Evolutionary conservation across 768 basidiomycete genomes (phyloP).

Genomic region (Mycena kentingensis): DNA sequence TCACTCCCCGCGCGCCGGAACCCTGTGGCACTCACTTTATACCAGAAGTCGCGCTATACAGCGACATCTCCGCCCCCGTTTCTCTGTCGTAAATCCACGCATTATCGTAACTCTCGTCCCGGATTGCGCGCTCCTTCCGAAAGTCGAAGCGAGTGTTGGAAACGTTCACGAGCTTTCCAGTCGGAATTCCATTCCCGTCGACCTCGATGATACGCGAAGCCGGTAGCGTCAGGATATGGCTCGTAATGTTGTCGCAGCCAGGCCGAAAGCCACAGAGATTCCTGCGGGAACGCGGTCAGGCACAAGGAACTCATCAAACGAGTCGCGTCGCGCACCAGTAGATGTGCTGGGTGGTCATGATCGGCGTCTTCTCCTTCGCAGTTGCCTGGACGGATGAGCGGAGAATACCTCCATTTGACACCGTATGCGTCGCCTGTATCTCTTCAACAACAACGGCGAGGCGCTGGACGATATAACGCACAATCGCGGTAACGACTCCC

Average conservation of each 20-base stretch:
- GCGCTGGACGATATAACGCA: conserved; percentile 22
- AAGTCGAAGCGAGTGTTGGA: conserved; percentile 47
- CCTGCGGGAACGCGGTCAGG: conserved; percentile 29
- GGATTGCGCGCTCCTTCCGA: conserved; percentile 33
- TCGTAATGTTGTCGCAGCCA: conserved; percentile 29
- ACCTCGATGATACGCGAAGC: conserved; percentile 36
- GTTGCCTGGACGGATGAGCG: conserved; percentile 46
- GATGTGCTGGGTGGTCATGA: conserved; percentile 58
- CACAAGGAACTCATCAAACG: neutral
- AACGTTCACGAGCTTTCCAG: conserved; percentile 13
- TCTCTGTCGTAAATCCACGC: conserved; percentile 51
- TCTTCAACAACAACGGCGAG: neutral
- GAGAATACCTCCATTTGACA: conserved; percentile 45
- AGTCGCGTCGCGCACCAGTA: conserved; percentile 42
- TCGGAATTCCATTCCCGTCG: conserved; percentile 40
- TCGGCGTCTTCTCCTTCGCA: conserved; percentile 54
- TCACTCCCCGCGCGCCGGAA: neutral
- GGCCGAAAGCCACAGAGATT: conserved; percentile 57
- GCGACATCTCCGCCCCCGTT: conserved; percentile 34
- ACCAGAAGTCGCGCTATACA: conserved; percentile 52
- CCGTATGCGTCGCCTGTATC: conserved; percentile 48
- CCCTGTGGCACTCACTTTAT: conserved; percentile 38
- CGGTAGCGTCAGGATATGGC: conserved; percentile 17
- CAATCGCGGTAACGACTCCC: conserved; percentile 46
- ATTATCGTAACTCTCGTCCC: conserved; percentile 52